Base-by-base conservation (phyloP, 352 stramenopile genomes). In the Paralagenidium karlingii region DNA sequence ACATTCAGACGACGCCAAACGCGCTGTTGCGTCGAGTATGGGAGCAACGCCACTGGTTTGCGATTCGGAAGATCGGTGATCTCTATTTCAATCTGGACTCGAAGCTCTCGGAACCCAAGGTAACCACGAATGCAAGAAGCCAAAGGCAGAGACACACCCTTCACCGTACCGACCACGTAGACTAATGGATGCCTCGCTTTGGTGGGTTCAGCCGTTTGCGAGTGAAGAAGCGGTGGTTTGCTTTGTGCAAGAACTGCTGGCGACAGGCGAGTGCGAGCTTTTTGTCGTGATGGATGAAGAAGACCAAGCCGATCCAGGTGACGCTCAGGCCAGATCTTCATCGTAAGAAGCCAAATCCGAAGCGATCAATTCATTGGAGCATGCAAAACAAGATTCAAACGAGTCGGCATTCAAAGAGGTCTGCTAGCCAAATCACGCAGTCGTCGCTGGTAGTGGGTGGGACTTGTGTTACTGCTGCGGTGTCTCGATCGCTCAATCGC, bases 81-180 rank as follows among this genome's bases (percentile, higher is more conserved):
- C 37, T 80, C 21, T 82, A 59, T 40, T 85, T 78, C 53, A 86
- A 86, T 46, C 55, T 89, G 34, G 73, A 86, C 53, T 89, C 71
- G 13, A 85, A 84, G 49, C 45, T 89, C 3, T 40, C 52, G 7
- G 36, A 36, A 22, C 73, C 76, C 15, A 46, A 57, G 64, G 68
- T 82, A 38, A n/a, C n/a, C n/a, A n/a, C n/a, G n/a, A n/a, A n/a
- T n/a, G n/a, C n/a, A n/a, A n/a, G n/a, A n/a, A n/a, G n/a, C n/a
- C n/a, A n/a, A n/a, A n/a, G n/a, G n/a, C n/a, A 28, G 47, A 47
- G 34, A 16, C 34, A 18, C 13, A 7, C 20, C 9, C 24, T 21
- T 31, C 43, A 16, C 18, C 37, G 34, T 1, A 37, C 21, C 28
- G 19, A 24, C 24, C 27, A 12, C n/a, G 6, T 9, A 18, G 19